These are phyloP conservation scores for Trichoderma endophyticum DNA, from an alignment of 2,329 filamentous ascomycete species.

Conservation along the genomic window DNA sequence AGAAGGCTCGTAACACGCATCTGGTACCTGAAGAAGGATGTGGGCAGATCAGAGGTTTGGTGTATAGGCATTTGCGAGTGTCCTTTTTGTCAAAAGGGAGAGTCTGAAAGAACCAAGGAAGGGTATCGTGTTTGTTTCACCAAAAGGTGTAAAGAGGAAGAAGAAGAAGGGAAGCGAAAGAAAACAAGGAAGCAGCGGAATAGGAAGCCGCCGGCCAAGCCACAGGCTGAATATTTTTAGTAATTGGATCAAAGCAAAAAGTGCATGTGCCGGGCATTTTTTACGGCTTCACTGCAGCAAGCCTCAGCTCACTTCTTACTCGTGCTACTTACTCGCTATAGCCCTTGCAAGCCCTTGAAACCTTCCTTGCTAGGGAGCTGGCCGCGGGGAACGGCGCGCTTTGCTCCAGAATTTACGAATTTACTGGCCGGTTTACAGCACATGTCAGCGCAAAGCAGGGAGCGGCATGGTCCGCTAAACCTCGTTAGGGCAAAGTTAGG, in stretches of 20 bases:
- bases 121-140: constrained; percentile 9
- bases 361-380: neutral
- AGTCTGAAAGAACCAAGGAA: constrained; percentile 8
- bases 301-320: neutral
- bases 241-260: neutral
- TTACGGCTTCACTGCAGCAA: neutral
- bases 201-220: neutral
- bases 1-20: constrained; percentile 54
- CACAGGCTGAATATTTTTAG: constrained; percentile 16
- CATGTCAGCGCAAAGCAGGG: constrained; percentile 11
- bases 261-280: neutral
- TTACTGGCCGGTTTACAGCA: neutral
- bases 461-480: neutral
- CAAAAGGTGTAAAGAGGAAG: constrained; percentile 17
- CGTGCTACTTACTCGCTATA: neutral
- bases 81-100: constrained; percentile 16
- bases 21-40: constrained; percentile 54
- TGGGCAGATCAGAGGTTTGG: constrained; percentile 41
- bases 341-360: constrained; percentile 6
- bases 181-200: constrained; percentile 10
- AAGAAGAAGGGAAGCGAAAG: constrained; percentile 13
- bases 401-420: neutral
- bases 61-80: constrained; percentile 54
- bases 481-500: neutral
- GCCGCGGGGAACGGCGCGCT: constrained; percentile 6